phyloP scores from a whole-genome alignment of 352 stramenopile genomes.

The Globisporangium irregulare region DNA sequence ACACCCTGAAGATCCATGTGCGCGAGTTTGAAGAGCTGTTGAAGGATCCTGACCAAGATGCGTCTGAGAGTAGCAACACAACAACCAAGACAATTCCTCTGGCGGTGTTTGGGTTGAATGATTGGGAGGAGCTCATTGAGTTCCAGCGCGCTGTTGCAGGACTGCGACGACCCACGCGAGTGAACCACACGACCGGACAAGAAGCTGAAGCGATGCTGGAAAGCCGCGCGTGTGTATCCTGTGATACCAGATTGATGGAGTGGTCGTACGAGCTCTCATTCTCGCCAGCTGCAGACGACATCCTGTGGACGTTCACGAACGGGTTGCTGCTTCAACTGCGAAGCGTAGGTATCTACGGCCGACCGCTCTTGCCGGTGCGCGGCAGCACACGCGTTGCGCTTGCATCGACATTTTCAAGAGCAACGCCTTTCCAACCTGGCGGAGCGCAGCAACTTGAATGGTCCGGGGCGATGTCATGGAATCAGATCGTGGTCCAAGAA shows the following conservation, averaged over 20 bases:
- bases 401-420: conserved; percentile 18
- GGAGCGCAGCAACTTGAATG: conserved; percentile 9
- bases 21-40: conserved; percentile 7
- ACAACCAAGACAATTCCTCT: conserved; percentile 24
- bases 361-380: conserved; percentile 23
- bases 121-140: conserved; percentile 46
- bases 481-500: conserved; percentile 16
- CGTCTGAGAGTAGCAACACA: conserved; percentile 2
- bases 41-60: not conserved
- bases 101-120: conserved; percentile 45
- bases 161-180: conserved; percentile 24
- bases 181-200: not conserved
- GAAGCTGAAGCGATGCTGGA: conserved; percentile 22
- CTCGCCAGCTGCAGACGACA: conserved; percentile 26
- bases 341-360: conserved; percentile 38
- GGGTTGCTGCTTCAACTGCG: conserved; percentile 37
- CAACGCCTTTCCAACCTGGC: conserved; percentile 12
- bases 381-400: conserved; percentile 15
- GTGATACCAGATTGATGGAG: conserved; percentile 24
- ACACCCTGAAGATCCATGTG: not conserved
- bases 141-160: conserved; percentile 38
- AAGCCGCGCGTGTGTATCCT: conserved; percentile 19
- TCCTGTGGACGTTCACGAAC: conserved; percentile 44
- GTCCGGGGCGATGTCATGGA: conserved; percentile 13
- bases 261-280: conserved; percentile 38